These are phyloP conservation scores for Globisporangium paroecandrum DNA, from an alignment of 352 stramenopile genomes.

Conservation along the genomic window DNA sequence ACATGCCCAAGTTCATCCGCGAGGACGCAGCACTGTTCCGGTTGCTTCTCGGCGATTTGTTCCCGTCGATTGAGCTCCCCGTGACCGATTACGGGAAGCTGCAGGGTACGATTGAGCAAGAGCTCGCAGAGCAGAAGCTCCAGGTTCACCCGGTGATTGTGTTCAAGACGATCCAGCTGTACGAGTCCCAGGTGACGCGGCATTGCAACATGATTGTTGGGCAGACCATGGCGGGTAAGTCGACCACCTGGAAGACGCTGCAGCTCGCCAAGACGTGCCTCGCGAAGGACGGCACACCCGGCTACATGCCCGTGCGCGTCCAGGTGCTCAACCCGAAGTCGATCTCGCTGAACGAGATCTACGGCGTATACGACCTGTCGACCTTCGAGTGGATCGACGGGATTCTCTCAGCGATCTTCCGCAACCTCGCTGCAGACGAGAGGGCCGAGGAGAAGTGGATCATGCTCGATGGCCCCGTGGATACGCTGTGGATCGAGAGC, in stretches of 20 bases:
- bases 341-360: slow-evolving; percentile 88
- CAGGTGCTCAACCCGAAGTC: slow-evolving; percentile 89
- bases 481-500: slow-evolving; percentile 88
- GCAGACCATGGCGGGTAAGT: slow-evolving; percentile 89
- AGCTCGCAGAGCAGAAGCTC: slow-evolving; percentile 79
- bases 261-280: slow-evolving; percentile 71
- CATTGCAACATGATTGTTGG: slow-evolving; percentile 95
- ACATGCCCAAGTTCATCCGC: slow-evolving; percentile 94
- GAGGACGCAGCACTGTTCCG: slow-evolving; percentile 92
- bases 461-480: slow-evolving; percentile 83
- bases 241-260: slow-evolving; percentile 83
- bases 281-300: slow-evolving; percentile 62
- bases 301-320: slow-evolving; percentile 82
- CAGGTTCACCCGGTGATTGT: slow-evolving; percentile 90
- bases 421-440: slow-evolving; percentile 70
- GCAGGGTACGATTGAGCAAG: slow-evolving; percentile 85
- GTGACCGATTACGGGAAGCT: slow-evolving; percentile 91
- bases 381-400: slow-evolving; percentile 88
- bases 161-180: slow-evolving; percentile 95
- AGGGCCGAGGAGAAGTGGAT: slow-evolving; percentile 87
- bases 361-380: slow-evolving; percentile 86
- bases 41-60: slow-evolving; percentile 87
- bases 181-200: slow-evolving; percentile 92
- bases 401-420: slow-evolving; percentile 80
- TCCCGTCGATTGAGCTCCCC: slow-evolving; percentile 84